Percentiles rank a stretch among this genome's conserved stretches.
These are phyloP conservation scores for Lotmaria passim DNA, from an alignment of 208 protist genomes.

Conservation along the genomic window DNA sequence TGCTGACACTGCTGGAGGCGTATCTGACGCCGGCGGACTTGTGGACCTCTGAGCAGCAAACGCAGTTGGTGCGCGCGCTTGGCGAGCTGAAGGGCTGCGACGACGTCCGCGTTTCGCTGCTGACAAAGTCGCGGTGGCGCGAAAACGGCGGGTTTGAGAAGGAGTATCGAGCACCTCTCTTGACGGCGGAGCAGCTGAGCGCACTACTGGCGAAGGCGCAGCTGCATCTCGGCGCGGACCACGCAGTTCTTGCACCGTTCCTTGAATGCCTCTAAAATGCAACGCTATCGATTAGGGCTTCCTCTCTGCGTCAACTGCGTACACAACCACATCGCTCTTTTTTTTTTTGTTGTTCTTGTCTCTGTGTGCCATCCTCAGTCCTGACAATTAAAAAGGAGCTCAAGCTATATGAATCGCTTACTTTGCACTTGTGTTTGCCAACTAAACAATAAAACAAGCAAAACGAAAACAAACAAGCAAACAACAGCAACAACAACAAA, in stretches of 20 bases:
- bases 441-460: too few species aligned
- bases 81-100: constrained; percentile 9
- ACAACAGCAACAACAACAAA: too few species aligned
- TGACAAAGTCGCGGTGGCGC: constrained; percentile 3
- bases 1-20: constrained; percentile 55
- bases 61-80: constrained; percentile 22
- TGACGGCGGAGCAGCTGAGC: constrained; percentile 10
- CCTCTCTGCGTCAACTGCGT: not conserved
- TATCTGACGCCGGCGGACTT: constrained; percentile 36
- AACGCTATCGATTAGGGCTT: not conserved
- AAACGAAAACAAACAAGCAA: too few species aligned
- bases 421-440: too few species aligned
- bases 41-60: constrained; percentile 8
- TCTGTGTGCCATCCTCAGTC: too few species aligned
- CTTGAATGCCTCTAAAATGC: constrained; percentile 8
- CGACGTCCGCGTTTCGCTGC: not conserved
- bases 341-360: constrained; percentile 1
- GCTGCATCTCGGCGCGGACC: constrained; percentile 18
- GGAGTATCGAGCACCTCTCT: constrained; percentile 26
- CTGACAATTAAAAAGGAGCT: too few species aligned
- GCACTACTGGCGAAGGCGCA: constrained; percentile 17
- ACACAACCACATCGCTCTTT: not conserved
- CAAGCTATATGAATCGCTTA: too few species aligned
- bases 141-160: constrained; percentile 2
- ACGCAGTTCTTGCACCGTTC: constrained; percentile 13